Evolutionary conservation across 2,329 filamentous ascomycete species (phyloP), one percentile per base, ranked within the genome.

Genomic region (Pezicula radicicola): DNA sequence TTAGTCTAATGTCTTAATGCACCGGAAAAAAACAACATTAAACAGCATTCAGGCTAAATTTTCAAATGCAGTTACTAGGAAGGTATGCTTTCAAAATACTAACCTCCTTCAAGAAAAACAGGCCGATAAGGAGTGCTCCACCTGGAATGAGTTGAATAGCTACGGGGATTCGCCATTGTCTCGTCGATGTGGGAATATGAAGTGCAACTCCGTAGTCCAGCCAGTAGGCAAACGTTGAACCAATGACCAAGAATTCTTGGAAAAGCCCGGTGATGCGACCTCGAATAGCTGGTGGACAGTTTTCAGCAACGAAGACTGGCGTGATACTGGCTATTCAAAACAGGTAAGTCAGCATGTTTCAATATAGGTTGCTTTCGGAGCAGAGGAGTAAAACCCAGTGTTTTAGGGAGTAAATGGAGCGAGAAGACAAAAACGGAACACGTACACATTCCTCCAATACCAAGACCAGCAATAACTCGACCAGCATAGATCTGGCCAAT

Each of bases 121-220:
- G 87, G 13, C 91, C 75, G 50, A 81, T 59, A 63, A 89, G 80
- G 64, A 91, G 89, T 55, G 91, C 68, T 5, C 79, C 80, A 3
- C 74, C 75, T 0, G 75, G 74, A 1, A 78, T 66, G 8, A 79
- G 66, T 40, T 59, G 56, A 18, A 59, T 36, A 15, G 69, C 72
- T 6, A 75, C 68, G 8, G 76, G 74, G 28, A 78, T 70, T 52
- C 75, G 75, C 76, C 76, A 79, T 58, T 79, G 76, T 6, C 56
- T 62, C 0, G 73, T 73, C 0, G 64, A 65, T 1, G 63, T 37
- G 0, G 63, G 51, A 33, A 77, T 62, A 47, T 74, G 68, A 42
- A 68, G 63, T 4, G 64, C 58, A 5, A 76, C 75, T 6, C 68
- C 77, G 48, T 78, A 79, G 52, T 76, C 73, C 28, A 78, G 55